Conservation (phyloP, 2,329 filamentous ascomycete genomes). For the Colletotrichum incanum region DNA sequence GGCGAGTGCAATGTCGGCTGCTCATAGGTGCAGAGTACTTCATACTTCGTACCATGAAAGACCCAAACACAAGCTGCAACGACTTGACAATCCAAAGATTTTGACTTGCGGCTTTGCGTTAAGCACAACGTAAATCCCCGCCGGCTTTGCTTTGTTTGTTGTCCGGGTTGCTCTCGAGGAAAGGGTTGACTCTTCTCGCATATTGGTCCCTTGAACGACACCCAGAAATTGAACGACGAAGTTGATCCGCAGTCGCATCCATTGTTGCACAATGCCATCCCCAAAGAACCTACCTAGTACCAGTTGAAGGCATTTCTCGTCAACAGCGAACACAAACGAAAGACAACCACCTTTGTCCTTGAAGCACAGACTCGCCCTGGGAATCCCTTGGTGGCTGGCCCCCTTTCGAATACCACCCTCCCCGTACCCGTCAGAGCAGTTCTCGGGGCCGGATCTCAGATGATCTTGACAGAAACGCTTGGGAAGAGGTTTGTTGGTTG, state of each 20-base stretch:
- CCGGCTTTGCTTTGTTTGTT: background rate
- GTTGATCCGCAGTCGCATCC: background rate
- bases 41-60: background rate
- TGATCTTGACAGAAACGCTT: conserved; percentile 5
- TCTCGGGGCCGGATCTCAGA: background rate
- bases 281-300: background rate
- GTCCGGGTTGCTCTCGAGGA: background rate
- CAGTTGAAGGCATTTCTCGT: conserved; percentile 12
- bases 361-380: conserved; percentile 28
- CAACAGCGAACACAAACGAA: conserved; percentile 3
- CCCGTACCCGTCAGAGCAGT: conserved; percentile 12
- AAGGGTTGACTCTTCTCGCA: background rate
- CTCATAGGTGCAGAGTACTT: background rate
- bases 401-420: conserved; percentile 7
- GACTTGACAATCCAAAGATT: background rate
- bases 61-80: conserved; percentile 20
- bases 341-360: background rate
- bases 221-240: background rate
- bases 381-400: conserved; percentile 4
- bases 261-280: background rate
- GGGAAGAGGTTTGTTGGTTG: background rate
- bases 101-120: conserved; percentile 14
- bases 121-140: background rate
- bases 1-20: background rate
- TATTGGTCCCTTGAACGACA: background rate